Base-by-base conservation (phyloP, 1,139 yeast species). In the Citeromyces hawaiiensis region DNA sequence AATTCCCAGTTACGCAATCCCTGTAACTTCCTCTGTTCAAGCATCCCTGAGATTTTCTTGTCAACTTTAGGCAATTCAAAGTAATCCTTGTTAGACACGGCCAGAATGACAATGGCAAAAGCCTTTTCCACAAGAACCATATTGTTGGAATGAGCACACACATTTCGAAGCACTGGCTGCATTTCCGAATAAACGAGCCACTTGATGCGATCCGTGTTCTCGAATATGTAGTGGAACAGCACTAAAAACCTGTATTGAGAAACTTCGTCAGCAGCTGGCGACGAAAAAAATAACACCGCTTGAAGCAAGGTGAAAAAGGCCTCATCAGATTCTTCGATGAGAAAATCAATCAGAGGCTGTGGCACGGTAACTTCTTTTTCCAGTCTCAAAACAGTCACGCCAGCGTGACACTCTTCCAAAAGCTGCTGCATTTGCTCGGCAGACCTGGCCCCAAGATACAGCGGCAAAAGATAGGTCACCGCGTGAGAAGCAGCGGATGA, bases 201-300 rank as follows among this genome's bases (percentile, higher is more conserved):
- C 10, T 21, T 27, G 14, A 43, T 35, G 33, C 19, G 3, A 48
- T 47, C 33, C 42, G 40, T 55, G 37, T 49, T 45, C 29, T 55
- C 54, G 38, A 71, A 63, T 41, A 76, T 51, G 45, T 66, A 58
- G 43, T 63, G 59, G 51, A 72, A 60, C 14, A 82, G 53, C 11
- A 65, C 59, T 40, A 83, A 57, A 47, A 76, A 80, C 40, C 78
- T 68, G 10, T 66, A 49, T 41, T 69, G 76, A 43, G 73, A 64
- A 4, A 64, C 60, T 40, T 73, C 79, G 49, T 70, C 74, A 8
- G 68, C 68, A 1, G 68, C 58, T 4, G 70, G 70, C 2, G 68
- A 57, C 29, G 63, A 63, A 55, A 76, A 78, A 43, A 71, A 67
- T 35, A 60, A 58, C 0, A 81, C 68, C 8, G 76, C 76, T 43